Percentiles rank a stretch among this genome's conserved stretches.
phyloP scores from a whole-genome alignment of 129 eudicot species.

The Deinandra increscens region DNA sequence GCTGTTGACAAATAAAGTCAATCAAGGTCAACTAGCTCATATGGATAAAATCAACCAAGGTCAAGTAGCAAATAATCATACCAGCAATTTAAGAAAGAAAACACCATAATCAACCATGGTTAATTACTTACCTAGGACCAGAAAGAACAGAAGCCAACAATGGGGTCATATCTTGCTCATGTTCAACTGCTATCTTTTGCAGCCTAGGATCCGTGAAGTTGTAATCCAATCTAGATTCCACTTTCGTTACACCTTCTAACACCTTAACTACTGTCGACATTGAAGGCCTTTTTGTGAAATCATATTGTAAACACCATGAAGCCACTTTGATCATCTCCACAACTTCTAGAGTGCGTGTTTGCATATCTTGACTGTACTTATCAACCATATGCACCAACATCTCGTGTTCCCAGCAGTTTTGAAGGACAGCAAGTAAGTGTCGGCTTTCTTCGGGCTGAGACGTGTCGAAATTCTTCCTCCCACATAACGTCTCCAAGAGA shows the following conservation, averaged over 20 bases:
- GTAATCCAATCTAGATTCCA: not conserved
- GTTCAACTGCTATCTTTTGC: not conserved
- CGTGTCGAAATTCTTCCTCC: not conserved
- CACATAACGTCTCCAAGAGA: not conserved
- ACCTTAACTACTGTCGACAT: not conserved
- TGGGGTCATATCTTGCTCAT: not conserved
- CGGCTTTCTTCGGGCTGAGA: constrained; percentile 1
- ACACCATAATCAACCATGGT: not conserved
- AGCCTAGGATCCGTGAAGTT: not conserved
- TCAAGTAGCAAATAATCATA: not conserved
- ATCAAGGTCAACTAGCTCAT: no score
- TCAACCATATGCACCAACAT: constrained; percentile 25
- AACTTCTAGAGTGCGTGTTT: not conserved
- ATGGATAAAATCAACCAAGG: no score
- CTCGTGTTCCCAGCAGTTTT: not conserved
- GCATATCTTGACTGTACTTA: constrained; percentile 5
- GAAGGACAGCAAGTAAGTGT: not conserved
- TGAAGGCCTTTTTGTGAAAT: not conserved
- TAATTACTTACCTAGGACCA: constrained; percentile 3
- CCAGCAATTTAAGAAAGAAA: not conserved
- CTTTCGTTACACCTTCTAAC: not conserved
- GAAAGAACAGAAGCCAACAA: not conserved
- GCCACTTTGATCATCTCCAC: constrained; percentile 3
- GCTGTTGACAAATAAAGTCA: no score
- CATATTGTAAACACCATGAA: not conserved